Conservation (phyloP, 768 basidiomycete species). For the Kwoniella dendrophila region DNA sequence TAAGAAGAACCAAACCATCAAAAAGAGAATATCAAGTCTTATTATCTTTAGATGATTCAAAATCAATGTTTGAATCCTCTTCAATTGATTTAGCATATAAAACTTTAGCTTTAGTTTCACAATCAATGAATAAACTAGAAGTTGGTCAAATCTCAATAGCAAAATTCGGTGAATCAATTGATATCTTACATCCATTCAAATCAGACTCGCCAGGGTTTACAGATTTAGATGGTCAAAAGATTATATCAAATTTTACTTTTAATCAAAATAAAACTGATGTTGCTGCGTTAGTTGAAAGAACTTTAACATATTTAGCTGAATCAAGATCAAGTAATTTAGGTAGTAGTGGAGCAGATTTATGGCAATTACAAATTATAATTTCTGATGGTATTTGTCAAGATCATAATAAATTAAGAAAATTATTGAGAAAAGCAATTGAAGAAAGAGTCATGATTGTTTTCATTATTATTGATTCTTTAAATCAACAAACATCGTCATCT, state of each 20-base stretch:
- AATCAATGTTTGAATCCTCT: conserved; percentile 91
- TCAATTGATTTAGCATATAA: conserved; percentile 92
- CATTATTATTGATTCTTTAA: conserved; percentile 88
- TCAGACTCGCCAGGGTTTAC: conserved; percentile 68
- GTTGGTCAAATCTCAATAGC: conserved; percentile 92
- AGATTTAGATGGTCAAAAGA: conserved; percentile 74
- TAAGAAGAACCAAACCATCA: conserved; percentile 89
- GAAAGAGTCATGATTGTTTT: conserved; percentile 95
- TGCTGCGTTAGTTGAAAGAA: conserved; percentile 75
- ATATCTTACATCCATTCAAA: conserved; percentile 80
- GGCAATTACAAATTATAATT: conserved; percentile 98
- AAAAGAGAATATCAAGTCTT: conserved; percentile 94
- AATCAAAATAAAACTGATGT: conserved; percentile 88
- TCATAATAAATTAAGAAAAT: conserved; percentile 76
- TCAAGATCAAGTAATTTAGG: conserved; percentile 73
- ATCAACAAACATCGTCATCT: conserved; percentile 49
- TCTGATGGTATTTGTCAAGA: conserved; percentile 99
- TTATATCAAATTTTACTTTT: conserved; percentile 85
- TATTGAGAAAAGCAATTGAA: conserved; percentile 81
- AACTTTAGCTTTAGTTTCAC: conserved; percentile 86
- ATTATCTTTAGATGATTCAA: conserved; percentile 91
- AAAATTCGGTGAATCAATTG: conserved; percentile 83
- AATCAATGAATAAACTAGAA: conserved; percentile 86
- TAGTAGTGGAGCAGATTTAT: conserved; percentile 70
- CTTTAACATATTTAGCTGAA: conserved; percentile 71